Evolutionary conservation across 176 grass and related monocot genomes (phyloP), one percentile per base, ranked within the genome.

Genomic region (Chloris gayana): DNA sequence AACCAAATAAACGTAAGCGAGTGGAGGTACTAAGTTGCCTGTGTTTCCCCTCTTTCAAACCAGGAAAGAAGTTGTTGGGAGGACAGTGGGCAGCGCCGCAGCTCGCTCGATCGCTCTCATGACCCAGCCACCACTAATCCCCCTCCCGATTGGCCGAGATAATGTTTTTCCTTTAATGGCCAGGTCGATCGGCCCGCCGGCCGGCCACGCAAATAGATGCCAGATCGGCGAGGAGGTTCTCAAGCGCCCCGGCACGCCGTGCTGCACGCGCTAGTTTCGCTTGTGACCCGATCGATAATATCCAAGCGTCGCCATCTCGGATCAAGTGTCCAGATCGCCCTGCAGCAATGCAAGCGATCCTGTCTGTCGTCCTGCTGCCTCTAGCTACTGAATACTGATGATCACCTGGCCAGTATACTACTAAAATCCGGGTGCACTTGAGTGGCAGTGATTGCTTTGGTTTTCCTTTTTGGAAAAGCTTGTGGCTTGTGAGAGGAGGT

Each of bases 361-460:
- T 37, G 22, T 10, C 22, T 29, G 22, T 41, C 18, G 45, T 18
- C 47, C 47, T 50, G 47, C 69, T 31, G 9, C 15, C n/a, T 22
- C 17, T 25, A 9, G 11, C 30, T 13, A 9, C 26, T 27, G 0
- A 35, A 21, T 13, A 9, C 26, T 27, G 0, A 35, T 34, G 37
- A 12, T 42, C 24, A n/a, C 26, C 79, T 34, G 38, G 18, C 21
- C 11, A 21, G 33, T 69, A 44, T 65, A n/a, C 35, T 44, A 63
- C 35, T 44, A 63, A 87, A 70, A 76, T 57, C n/a, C 27, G 75
- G 56, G 72, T 38, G 34, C 79, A 64, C 64, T 80, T 30, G 70
- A 75, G 70, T 13, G 22, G 60, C 38, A 73, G 60, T 61, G 58
- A n/a, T 67, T 15, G 17, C 18, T 58, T 18, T 1, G 17, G 57